Evolutionary conservation across 495 filamentous ascomycete genomes (phyloP).

Genomic region (Penicillium coprophilum): DNA sequence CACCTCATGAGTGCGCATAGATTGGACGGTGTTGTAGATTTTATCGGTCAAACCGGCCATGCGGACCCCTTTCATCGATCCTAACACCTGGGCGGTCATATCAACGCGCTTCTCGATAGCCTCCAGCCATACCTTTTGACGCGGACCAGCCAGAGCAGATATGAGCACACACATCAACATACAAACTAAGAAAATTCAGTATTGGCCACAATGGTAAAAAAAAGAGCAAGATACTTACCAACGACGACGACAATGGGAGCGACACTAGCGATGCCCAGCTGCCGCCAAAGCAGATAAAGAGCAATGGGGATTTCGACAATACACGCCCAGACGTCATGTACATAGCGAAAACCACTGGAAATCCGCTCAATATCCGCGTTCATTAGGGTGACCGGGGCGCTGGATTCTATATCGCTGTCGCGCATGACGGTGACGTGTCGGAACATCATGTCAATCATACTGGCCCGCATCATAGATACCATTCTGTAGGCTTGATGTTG

Average conservation of each 20-base stretch:
- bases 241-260: conserved; percentile 48
- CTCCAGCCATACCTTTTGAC: conserved; percentile 40
- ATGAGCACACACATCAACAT: conserved; percentile 8
- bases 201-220: not conserved
- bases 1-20: not conserved
- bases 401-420: not conserved
- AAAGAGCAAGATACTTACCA: conserved; percentile 25
- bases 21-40: conserved; percentile 1
- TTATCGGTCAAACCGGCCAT: conserved; percentile 44
- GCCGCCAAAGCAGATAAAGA: conserved; percentile 46
- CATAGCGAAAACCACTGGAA: conserved; percentile 27
- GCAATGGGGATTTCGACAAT: conserved; percentile 53
- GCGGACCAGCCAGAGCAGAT: conserved; percentile 3
- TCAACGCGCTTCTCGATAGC: conserved; percentile 51
- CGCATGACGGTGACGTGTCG: conserved; percentile 31
- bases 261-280: conserved; percentile 44
- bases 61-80: conserved; percentile 54
- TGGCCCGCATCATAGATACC: conserved; percentile 42
- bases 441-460: conserved; percentile 49
- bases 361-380: conserved; percentile 54
- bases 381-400: conserved; percentile 49
- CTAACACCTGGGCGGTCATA: conserved; percentile 44
- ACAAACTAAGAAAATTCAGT: conserved; percentile 1
- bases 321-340: conserved; percentile 55
- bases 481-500: conserved; percentile 31